These are phyloP conservation scores for Knoxdaviesia proteae DNA, from an alignment of 2,329 filamentous ascomycete genomes.

Conservation along the genomic window DNA sequence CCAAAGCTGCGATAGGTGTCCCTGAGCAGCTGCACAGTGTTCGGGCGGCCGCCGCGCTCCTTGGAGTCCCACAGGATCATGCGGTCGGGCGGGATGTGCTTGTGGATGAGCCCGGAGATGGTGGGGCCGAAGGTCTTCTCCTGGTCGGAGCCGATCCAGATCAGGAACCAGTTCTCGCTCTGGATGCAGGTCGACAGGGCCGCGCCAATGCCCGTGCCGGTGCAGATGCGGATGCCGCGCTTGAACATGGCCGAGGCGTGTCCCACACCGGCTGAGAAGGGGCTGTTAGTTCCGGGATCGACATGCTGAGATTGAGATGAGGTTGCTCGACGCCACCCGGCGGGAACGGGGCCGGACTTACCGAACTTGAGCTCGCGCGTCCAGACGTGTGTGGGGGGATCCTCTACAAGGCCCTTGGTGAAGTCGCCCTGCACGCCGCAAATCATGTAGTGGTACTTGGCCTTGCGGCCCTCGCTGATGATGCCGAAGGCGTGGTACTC, in stretches of 20 bases:
- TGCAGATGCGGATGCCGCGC: conserved; percentile 19
- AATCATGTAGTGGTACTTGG: conserved; percentile 18
- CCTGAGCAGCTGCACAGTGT: conserved; percentile 16
- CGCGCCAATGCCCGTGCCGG: conserved; percentile 19
- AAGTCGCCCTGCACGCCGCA: conserved; percentile 21
- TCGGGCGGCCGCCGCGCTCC: conserved; percentile 17
- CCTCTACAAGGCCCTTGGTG: conserved; percentile 15
- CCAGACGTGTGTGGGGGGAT: conserved; percentile 18
- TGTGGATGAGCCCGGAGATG: conserved; percentile 15
- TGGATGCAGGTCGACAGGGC: conserved; percentile 20
- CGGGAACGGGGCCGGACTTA: conserved; percentile 7
- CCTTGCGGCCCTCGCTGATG: conserved; percentile 17
- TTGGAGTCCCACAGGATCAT: conserved; percentile 22
- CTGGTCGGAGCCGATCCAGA: conserved; percentile 20
- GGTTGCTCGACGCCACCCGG: background rate
- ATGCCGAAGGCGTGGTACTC: conserved; percentile 21
- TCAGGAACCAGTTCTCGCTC: conserved; percentile 18
- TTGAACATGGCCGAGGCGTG: conserved; percentile 21
- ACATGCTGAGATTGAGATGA: too few species aligned
- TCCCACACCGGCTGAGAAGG: conserved; percentile 15
- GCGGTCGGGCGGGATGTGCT: conserved; percentile 17
- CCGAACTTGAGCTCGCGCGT: conserved; percentile 19
- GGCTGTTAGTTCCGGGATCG: too few species aligned
- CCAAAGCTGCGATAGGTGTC: conserved; percentile 17
- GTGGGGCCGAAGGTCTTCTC: conserved; percentile 19